Evolutionary conservation across 2,329 filamentous ascomycete species (phyloP).

Genomic region (Penicillium glabrum): DNA sequence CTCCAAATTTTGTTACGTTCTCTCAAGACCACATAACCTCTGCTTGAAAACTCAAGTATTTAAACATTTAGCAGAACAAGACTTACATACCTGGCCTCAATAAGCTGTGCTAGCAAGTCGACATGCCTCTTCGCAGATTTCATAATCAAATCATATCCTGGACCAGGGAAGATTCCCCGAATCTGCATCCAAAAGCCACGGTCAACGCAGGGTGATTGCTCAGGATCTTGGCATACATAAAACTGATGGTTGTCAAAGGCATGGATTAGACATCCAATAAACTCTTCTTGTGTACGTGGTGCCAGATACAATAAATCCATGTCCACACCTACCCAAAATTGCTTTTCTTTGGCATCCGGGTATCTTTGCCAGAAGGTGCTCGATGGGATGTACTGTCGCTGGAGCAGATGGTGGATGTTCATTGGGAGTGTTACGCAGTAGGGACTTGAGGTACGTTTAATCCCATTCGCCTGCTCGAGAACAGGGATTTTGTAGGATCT

Average conservation of each 20-base stretch:
- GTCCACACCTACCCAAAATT: neutral
- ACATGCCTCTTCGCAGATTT: neutral
- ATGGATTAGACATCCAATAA: neutral
- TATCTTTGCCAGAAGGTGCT: neutral
- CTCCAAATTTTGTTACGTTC: too few relatives aligned
- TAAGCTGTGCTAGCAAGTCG: neutral
- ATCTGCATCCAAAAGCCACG: neutral
- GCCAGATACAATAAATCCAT: neutral
- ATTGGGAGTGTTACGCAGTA: neutral
- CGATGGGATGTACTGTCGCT: neutral
- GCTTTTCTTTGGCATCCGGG: neutral
- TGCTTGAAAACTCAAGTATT: neutral
- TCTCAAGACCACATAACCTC: too few relatives aligned
- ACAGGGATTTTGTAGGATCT: neutral
- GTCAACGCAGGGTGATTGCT: neutral
- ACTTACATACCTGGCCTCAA: neutral
- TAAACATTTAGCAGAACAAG: neutral
- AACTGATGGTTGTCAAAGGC: neutral
- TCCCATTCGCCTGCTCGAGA: neutral
- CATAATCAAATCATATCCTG: neutral
- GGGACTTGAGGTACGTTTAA: neutral
- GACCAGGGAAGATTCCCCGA: neutral
- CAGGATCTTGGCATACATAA: neutral
- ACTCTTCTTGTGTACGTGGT: neutral
- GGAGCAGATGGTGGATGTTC: neutral